Evolutionary conservation across 176 grass and related monocot species (phyloP).

Genomic region (Hordeum vulgare): MorexV3_pseudomolecules_assembly NC_058519.1:146771393-146771892

Average conservation of each 20-base stretch:
- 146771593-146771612: neutral
- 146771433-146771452: too few species aligned
- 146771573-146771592: neutral
- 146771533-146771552: neutral
- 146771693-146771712: neutral
- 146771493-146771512: neutral
- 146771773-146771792: neutral
- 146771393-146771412: neutral
- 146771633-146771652: neutral
- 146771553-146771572: neutral
- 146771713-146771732: neutral
- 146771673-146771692: neutral
- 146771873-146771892: neutral
- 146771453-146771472: neutral
- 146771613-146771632: neutral
- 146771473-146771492: neutral
- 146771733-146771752: neutral
- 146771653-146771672: neutral
- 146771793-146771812: neutral
- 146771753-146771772: constrained; percentile 8
- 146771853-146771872: neutral
- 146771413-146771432: neutral
- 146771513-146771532: neutral
- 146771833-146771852: neutral
- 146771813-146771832: neutral